A percentile compares a stretch with the other conserved stretches of the same genome.
These are phyloP conservation scores for Colletotrichum lini DNA, from an alignment of 2,329 filamentous ascomycete genomes.

Conservation along the genomic window DNA sequence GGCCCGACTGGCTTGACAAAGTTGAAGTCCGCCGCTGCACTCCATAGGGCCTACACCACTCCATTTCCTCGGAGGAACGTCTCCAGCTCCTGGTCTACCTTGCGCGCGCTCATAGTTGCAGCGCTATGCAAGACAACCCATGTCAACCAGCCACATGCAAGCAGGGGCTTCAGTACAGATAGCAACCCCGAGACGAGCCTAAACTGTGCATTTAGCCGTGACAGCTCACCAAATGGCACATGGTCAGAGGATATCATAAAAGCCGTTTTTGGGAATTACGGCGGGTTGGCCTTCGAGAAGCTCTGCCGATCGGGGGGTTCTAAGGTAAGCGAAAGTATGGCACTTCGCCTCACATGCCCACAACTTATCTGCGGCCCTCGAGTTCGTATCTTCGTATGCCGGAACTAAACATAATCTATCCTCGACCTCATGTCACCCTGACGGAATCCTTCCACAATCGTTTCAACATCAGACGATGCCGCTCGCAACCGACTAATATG, in stretches of 20 bases:
- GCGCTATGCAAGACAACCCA: slow-evolving; percentile 5
- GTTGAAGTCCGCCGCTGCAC: too few species aligned
- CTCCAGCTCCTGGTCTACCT: slow-evolving; percentile 17
- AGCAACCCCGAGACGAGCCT: background rate
- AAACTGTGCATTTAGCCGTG: slow-evolving; percentile 18
- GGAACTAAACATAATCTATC: slow-evolving; percentile 1
- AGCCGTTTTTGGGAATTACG: slow-evolving; percentile 24
- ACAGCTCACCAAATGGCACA: slow-evolving; percentile 10
- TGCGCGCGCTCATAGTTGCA: slow-evolving; percentile 20
- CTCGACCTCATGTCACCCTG: background rate
- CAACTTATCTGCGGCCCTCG: slow-evolving; percentile 7
- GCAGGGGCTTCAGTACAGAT: slow-evolving; percentile 10
- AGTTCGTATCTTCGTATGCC: slow-evolving; percentile 8
- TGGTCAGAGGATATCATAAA: slow-evolving; percentile 8
- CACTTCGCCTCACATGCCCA: slow-evolving; percentile 1
- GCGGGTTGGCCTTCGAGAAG: slow-evolving; percentile 23
- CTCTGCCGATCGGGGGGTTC: background rate
- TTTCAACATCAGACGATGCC: background rate
- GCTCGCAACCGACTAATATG: background rate
- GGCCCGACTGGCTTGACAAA: slow-evolving; percentile 19
- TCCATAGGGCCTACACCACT: background rate
- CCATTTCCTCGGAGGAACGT: slow-evolving; percentile 20
- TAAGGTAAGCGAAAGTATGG: slow-evolving; percentile 7
- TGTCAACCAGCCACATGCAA: background rate
- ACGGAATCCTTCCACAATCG: background rate